Conservation (phyloP, 352 stramenopile genomes). For the Globisporangium ultimum region DNA sequence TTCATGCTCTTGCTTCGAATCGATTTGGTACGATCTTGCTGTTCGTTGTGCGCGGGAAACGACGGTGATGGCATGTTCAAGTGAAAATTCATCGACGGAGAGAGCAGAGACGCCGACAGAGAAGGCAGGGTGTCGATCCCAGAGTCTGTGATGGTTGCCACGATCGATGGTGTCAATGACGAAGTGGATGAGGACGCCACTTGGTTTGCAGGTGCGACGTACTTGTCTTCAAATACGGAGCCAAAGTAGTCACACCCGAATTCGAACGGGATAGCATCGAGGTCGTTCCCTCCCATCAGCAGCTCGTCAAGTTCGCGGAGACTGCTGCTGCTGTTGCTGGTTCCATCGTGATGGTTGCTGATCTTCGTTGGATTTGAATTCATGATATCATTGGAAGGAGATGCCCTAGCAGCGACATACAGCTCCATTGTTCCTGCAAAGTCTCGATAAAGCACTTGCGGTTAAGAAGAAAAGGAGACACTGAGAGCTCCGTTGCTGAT, state of each 20-base stretch:
- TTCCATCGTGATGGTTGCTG: slow-evolving; percentile 1
- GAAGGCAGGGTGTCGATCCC: slow-evolving; percentile 10
- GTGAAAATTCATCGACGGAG: slow-evolving; percentile 4
- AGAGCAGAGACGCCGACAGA: slow-evolving; percentile 11
- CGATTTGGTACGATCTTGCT: slow-evolving; percentile 3
- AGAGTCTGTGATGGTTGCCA: slow-evolving; percentile 2
- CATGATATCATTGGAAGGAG: not conserved
- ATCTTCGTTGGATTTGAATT: not conserved
- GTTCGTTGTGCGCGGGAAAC: slow-evolving; percentile 3
- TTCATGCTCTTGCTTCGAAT: not conserved
- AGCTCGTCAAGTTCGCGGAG: slow-evolving; percentile 36
- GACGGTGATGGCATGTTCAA: slow-evolving; percentile 4
- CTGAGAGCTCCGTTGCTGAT: too few species aligned
- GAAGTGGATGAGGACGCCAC: too few species aligned
- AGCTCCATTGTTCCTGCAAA: too few species aligned
- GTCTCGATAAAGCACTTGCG: too few species aligned
- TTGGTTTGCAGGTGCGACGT: slow-evolving; percentile 6
- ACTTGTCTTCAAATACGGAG: slow-evolving; percentile 32
- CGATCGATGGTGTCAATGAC: not conserved
- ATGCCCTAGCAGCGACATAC: too few species aligned
- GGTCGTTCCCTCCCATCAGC: slow-evolving; percentile 24
- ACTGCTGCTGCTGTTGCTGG: too few species aligned
- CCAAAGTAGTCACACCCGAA: slow-evolving; percentile 35
- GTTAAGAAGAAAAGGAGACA: too few species aligned
- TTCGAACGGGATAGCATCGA: slow-evolving; percentile 36